phyloP scores from a whole-genome alignment of 495 filamentous ascomycete species.

The Aspergillus egyptiacus region DNA sequence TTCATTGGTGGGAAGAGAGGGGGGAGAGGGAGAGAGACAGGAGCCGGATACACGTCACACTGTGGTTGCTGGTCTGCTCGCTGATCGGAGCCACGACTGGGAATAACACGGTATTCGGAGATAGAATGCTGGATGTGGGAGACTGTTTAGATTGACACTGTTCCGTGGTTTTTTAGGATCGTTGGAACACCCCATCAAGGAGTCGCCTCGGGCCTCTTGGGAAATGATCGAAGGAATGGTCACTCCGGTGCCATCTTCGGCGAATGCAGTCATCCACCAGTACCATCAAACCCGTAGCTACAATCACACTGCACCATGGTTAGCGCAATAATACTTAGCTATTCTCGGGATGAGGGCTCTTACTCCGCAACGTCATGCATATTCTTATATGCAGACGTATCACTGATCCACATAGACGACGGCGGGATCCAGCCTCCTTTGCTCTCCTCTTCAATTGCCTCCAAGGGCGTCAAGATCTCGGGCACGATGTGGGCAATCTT shows the following conservation, averaged over 20 bases:
- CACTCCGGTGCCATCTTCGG: slow-evolving; percentile 65
- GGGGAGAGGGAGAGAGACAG: neutral
- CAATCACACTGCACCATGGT: slow-evolving; percentile 61
- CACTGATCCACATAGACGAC: slow-evolving; percentile 81
- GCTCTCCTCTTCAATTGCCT: slow-evolving; percentile 64
- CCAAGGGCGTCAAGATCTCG: slow-evolving; percentile 61
- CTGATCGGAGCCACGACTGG: neutral
- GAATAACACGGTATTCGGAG: neutral
- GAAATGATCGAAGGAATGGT: slow-evolving; percentile 52
- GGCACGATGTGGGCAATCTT: slow-evolving; percentile 80
- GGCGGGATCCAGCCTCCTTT: slow-evolving; percentile 91
- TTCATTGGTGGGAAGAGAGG: no score
- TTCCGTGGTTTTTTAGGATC: slow-evolving; percentile 33
- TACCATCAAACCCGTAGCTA: slow-evolving; percentile 82
- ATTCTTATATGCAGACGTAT: slow-evolving; percentile 58
- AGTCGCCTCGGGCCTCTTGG: slow-evolving; percentile 61
- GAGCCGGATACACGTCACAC: slow-evolving; percentile 7
- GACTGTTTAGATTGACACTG: neutral
- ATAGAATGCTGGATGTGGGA: neutral
- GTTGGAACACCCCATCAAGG: slow-evolving; percentile 74
- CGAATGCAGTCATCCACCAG: slow-evolving; percentile 92
- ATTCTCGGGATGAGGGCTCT: slow-evolving; percentile 38
- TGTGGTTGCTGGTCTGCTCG: neutral
- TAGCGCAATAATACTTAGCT: slow-evolving; percentile 11
- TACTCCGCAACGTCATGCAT: slow-evolving; percentile 86